phyloP scores from a whole-genome alignment of 2,329 filamentous ascomycete genomes.

The Furcasterigmium sp. region DNA sequence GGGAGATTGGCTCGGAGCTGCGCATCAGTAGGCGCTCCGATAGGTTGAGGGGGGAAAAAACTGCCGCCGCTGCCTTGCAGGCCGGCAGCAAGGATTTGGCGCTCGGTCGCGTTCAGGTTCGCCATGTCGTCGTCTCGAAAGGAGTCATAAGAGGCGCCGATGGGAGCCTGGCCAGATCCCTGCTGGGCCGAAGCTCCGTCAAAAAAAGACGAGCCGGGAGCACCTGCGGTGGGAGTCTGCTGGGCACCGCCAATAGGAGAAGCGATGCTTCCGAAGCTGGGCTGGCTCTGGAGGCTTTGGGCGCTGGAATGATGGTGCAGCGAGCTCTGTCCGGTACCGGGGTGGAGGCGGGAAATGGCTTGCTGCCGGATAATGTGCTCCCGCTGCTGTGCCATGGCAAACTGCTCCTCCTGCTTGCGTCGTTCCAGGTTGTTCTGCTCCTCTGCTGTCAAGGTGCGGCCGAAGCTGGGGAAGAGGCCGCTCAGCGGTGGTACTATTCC shows the following conservation, averaged over 20 bases:
- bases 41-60: conserved; percentile 28
- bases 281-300: conserved; percentile 93
- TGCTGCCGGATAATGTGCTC: conserved; percentile 89
- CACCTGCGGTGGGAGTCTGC: conserved; percentile 50
- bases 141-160: conserved; percentile 34
- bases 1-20: conserved; percentile 43
- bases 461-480: conserved; percentile 91
- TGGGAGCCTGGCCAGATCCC: conserved; percentile 31
- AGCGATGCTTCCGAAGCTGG: conserved; percentile 90
- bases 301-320: conserved; percentile 93
- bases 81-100: conserved; percentile 44
- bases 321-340: conserved; percentile 20
- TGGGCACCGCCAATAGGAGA: conserved; percentile 64
- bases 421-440: conserved; percentile 97
- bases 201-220: conserved; percentile 64
- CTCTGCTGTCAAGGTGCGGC: conserved; percentile 90
- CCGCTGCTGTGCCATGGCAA: conserved; percentile 91
- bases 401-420: conserved; percentile 96
- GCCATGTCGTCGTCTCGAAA: conserved; percentile 71
- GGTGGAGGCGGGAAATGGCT: conserved; percentile 67
- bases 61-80: conserved; percentile 19
- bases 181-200: conserved; percentile 43
- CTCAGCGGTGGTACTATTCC: conserved; percentile 83
- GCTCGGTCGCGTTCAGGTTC: conserved; percentile 51
- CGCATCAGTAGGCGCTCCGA: conserved; percentile 30